Evolutionary conservation across 371 early-diverging fungal genomes (phyloP), one percentile per base, ranked within the genome.

Genomic region (Zancudomyces culisetae): DNA sequence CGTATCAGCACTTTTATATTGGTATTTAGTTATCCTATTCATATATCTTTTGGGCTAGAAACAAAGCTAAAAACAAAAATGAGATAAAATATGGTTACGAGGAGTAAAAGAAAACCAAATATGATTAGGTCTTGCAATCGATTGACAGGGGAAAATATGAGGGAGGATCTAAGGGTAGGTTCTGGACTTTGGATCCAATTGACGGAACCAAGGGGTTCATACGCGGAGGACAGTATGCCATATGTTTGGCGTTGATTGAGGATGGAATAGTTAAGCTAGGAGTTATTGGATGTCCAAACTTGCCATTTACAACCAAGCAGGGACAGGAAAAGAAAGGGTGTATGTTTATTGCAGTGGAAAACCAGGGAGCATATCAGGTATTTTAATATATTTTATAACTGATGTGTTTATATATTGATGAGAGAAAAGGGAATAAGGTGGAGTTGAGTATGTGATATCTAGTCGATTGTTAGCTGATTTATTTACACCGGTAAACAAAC

Each of bases 101-200:
- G n/a, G n/a, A n/a, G n/a, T n/a, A n/a, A n/a, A n/a, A n/a, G n/a
- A n/a, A n/a, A n/a, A n/a, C n/a, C n/a, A n/a, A n/a, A n/a, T n/a
- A n/a, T n/a, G 19, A 28, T 40, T 28, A 90, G 87, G 66, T 90
- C 26, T 62, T 85, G 22, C 71, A 74, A 41, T 74, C 85, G 6
- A 93, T 96, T 63, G 94, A 95, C 59, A 74, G 83, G n/a, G 96
- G 94, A 15, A 78, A 75, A 45, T 83, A 77, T 68, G 73, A 63
- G 13, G 93, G 93, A 35, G 91, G 91, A 3, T 29, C 81, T 0
- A 61, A 67, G 29, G 92, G 90, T 12, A 77, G 93, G 52, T 63
- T 69, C 73, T 97, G 96, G 96, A 88, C 93, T 18, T 71, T 97
- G 54, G 97, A 97, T 64, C 97, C 97, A 2, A 88, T 96, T 62